A percentile compares a stretch with the other conserved stretches of the same genome.
These are phyloP conservation scores for Aspergillus quadrilineatus DNA, from an alignment of 2,329 filamentous ascomycete species.

Conservation along the genomic window DNA sequence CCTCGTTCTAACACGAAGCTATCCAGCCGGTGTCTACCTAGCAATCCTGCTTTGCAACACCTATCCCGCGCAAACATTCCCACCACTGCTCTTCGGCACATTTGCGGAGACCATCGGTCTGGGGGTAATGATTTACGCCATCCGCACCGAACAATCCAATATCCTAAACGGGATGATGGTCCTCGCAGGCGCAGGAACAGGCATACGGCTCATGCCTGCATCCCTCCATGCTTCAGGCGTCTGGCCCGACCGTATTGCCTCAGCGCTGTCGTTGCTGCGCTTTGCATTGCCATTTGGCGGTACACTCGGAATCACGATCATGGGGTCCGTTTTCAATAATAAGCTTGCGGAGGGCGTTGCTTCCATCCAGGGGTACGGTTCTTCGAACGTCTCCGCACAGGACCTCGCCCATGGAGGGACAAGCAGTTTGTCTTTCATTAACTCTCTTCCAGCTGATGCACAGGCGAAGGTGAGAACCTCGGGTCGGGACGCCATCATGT, in stretches of 20 bases:
- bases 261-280: constrained; percentile 60
- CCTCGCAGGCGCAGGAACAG: constrained; percentile 62
- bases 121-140: constrained; percentile 57
- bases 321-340: constrained; percentile 70
- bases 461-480: constrained; percentile 43
- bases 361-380: constrained; percentile 14
- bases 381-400: constrained; percentile 12
- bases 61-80: constrained; percentile 62
- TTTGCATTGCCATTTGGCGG: constrained; percentile 64
- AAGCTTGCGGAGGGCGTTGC: constrained; percentile 36
- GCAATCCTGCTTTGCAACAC: constrained; percentile 61
- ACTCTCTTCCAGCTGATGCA: constrained; percentile 32
- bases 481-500: constrained; percentile 60
- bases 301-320: constrained; percentile 64
- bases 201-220: constrained; percentile 64
- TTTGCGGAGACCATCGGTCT: constrained; percentile 60
- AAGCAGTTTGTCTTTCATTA: constrained; percentile 41
- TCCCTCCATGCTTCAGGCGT: constrained; percentile 63
- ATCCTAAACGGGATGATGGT: constrained; percentile 67
- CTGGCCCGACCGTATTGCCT: constrained; percentile 58
- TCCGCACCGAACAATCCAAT: constrained; percentile 49
- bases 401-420: constrained; percentile 25
- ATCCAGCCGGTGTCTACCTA: constrained; percentile 53
- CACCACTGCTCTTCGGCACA: constrained; percentile 57
- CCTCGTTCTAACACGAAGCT: background rate